phyloP scores from a whole-genome alignment of 441 rosid species.

The Populus hybrid region DNA sequence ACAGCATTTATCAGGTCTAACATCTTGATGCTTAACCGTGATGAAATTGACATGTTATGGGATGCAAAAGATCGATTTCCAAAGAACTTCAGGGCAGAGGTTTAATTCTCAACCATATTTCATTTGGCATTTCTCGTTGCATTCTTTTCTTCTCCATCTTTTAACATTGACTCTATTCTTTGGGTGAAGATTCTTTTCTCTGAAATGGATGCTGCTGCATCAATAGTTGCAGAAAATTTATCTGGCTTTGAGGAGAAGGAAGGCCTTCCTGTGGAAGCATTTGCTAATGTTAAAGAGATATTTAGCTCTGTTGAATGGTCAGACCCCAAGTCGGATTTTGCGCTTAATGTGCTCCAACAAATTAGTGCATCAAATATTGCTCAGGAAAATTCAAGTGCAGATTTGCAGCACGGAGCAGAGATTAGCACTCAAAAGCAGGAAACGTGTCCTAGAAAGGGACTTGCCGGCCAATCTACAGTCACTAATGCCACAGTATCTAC shows the following conservation, averaged over 20 bases:
- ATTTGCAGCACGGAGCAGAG: constrained; percentile 20
- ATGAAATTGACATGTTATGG: constrained; percentile 89
- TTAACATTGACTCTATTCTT: constrained; percentile 31
- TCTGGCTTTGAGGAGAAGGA: constrained; percentile 69
- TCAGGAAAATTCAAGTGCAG: constrained; percentile 43
- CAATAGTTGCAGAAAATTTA: constrained; percentile 55
- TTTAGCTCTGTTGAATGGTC: constrained; percentile 82
- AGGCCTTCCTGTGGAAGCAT: constrained; percentile 88
- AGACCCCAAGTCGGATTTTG: constrained; percentile 65
- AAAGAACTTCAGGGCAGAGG: constrained; percentile 93
- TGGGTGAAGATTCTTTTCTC: constrained; percentile 88
- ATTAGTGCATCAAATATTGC: constrained; percentile 48
- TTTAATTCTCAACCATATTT: constrained; percentile 27
- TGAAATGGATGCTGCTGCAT: constrained; percentile 80
- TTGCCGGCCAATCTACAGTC: constrained; percentile 20
- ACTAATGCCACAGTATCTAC: constrained; percentile 16
- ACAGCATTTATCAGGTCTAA: constrained; percentile 93
- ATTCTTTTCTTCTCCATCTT: constrained; percentile 13
- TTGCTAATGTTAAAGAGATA: constrained; percentile 87
- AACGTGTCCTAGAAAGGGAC: constrained; percentile 35
- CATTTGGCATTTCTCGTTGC: constrained; percentile 11
- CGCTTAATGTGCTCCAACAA: constrained; percentile 73
- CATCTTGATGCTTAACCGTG: constrained; percentile 87
- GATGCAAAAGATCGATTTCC: constrained; percentile 74
- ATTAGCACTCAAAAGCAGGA: constrained; percentile 36